Evolutionary conservation across 495 filamentous ascomycete species (phyloP), one percentile per base, ranked within the genome.

Genomic region (Sordaria brevicollis): DNA sequence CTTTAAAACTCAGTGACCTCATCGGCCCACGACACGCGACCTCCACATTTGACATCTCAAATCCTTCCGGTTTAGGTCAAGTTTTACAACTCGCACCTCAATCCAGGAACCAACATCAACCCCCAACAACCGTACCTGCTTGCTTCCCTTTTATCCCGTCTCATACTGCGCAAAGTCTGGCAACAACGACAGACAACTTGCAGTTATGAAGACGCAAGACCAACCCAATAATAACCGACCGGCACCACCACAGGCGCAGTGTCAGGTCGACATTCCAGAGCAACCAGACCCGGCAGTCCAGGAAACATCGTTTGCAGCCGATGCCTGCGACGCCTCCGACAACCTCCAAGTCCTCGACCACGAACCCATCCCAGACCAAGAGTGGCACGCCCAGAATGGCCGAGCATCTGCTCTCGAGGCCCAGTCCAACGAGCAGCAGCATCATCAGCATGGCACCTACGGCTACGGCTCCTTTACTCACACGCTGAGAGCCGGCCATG

Each of bases 221-320:
- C 67, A 35, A 57, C 9, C 13, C 15, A n/a, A 57, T 9, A 0
- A n/a, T n/a, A 15, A 34, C 15, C 9, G 21, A 4, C 29, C 35
- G 25, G 67, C 35, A 4, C 29, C 35, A 15, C 36, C 35, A 25
- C 49, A 57, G 49, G 49, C 49, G 21, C n/a, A n/a, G n/a, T 57
- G 49, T 13, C 49, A 57, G 49, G 49, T 57, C 49, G 49, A 57
- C 38, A 62, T 68, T 19, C 65, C 25, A n/a, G 41, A 36, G 35
- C 73, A 75, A n/a, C 69, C 71, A 8, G 65, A 69, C 9, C 19
- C 71, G 2, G 71, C 67, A 13, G 72, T 75, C 3, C 71, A 75
- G 38, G 73, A 75, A 49, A 75, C 71, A 8, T 36, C 69, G 17
- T 75, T 75, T 39, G 71, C 71, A 3, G 62, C 73, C 8, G 71